phyloP scores from a whole-genome alignment of 78 protist genomes.

The Andalucia godoyi region DNA sequence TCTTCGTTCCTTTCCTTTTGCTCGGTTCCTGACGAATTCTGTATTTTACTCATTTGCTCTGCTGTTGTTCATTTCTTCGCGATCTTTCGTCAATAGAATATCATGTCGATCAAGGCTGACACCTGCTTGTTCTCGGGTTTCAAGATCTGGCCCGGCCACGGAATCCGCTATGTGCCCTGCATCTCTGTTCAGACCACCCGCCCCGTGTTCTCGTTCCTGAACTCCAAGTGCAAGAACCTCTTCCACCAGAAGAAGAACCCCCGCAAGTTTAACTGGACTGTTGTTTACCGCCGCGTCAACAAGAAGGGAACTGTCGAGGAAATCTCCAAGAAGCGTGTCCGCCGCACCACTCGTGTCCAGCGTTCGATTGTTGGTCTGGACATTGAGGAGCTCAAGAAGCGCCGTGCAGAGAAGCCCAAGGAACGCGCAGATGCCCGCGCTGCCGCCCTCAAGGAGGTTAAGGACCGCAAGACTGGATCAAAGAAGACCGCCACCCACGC shows the following conservation, averaged over 20 bases:
- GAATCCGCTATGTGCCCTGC: constrained; percentile 41
- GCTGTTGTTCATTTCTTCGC: too few relatives aligned
- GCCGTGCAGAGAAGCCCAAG: background rate
- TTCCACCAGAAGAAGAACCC: constrained; percentile 46
- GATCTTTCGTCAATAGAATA: too few relatives aligned
- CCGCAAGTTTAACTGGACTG: constrained; percentile 47
- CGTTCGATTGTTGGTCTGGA: constrained; percentile 26
- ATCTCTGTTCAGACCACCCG: constrained; percentile 4
- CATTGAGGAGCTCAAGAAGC: constrained; percentile 32
- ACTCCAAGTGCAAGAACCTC: constrained; percentile 17
- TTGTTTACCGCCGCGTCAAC: constrained; percentile 43
- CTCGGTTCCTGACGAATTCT: too few relatives aligned
- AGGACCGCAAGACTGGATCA: background rate
- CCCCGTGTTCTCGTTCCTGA: constrained; percentile 30
- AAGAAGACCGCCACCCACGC: constrained; percentile 3
- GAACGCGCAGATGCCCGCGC: constrained; percentile 7
- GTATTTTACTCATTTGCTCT: too few relatives aligned
- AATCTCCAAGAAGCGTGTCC: constrained; percentile 1
- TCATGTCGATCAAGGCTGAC: constrained; percentile 32
- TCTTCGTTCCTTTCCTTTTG: too few relatives aligned
- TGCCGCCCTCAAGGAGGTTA: constrained; percentile 9
- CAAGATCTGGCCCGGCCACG: constrained; percentile 68
- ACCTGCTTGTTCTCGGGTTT: constrained; percentile 41
- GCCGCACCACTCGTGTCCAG: constrained; percentile 18
- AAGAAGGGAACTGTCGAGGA: constrained; percentile 35